Base-by-base conservation (phyloP, 768 basidiomycete species). In the Boletus coccyginus region DNA sequence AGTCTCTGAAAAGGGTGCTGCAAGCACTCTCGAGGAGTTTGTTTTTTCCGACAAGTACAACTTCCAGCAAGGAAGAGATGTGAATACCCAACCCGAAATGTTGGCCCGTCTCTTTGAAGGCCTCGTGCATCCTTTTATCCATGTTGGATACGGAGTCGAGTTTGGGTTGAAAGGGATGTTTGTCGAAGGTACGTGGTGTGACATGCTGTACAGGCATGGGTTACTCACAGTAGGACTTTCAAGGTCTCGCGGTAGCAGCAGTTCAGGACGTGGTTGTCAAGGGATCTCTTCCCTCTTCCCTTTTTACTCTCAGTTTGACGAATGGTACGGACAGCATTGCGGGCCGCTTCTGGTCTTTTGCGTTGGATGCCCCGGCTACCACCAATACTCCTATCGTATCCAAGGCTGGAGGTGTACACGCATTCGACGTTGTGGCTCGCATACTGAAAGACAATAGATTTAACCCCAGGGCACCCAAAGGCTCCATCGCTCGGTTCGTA, bases 101-200 rank as follows among this genome's bases (percentile, higher is more conserved):
- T 66, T 88, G 9, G 73, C 70, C 51, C 79, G 84, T 17, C 75
- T 83, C 54, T 33, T 57, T 11, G 70, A 75, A 0, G 82, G 78
- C 0, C 61, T 88, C 21, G 5, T 87, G 3, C 88, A 90, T 59
- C 78, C 87, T 0, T 45, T 87, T 52, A 88, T 89, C 44, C 84
- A 88, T 62, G 60, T 73, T 10, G 86, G 84, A 4, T 79, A 83
- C 60, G 87, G 86, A 0, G 55, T 75, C 5, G 88, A 89, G 66
- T 88, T 89, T 55, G 78, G 78, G 9, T 47, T 88, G 39, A 81
- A 78, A 16, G 88, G 86, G 0, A 74, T 87, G 65, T 62, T 84
- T 1, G 80, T 78, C 3, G 87, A 89, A 76, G 88, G 87, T 84
- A 14, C 7, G 55, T 35, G 33, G 8, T 17, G 3, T 46, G 5